A percentile compares a stretch with the other conserved stretches of the same genome.
These are phyloP conservation scores for Dendrothele bispora DNA, from an alignment of 768 basidiomycete genomes.

Conservation along the genomic window DNA sequence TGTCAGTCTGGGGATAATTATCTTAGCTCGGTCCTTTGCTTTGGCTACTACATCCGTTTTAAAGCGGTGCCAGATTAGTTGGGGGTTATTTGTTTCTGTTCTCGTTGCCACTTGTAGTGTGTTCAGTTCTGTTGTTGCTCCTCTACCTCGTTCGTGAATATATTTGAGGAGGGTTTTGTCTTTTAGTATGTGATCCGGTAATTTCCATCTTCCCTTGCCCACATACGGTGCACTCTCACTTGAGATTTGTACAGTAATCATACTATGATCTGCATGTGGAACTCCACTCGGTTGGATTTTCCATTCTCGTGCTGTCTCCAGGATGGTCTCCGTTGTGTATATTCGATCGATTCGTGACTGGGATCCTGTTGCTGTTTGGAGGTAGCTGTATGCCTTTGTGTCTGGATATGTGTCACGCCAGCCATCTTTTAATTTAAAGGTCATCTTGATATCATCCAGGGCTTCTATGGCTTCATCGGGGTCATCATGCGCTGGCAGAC, in stretches of 20 bases:
- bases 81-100: constrained; percentile 5
- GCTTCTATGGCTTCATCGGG: constrained; percentile 1
- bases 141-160: neutral
- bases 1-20: constrained; percentile 4
- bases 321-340: constrained; percentile 19
- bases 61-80: constrained; percentile 3
- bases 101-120: neutral
- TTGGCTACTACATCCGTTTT: constrained; percentile 4
- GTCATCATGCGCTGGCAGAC: constrained; percentile 27
- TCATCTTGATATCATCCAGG: constrained; percentile 21
- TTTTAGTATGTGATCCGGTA: constrained; percentile 20
- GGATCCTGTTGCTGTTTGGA: constrained; percentile 6
- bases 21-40: constrained; percentile 11
- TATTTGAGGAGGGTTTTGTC: constrained; percentile 15
- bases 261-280: constrained; percentile 27
- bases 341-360: constrained; percentile 36
- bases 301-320: constrained; percentile 21
- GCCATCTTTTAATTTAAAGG: constrained; percentile 24
- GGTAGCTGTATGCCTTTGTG: constrained; percentile 25
- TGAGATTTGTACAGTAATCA: constrained; percentile 23
- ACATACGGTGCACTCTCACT: constrained; percentile 21
- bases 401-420: constrained; percentile 29
- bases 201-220: constrained; percentile 31
- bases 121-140: constrained; percentile 1
- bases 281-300: constrained; percentile 18